Evolutionary conservation across 129 eudicot genomes (phyloP).

Genomic region (Chrysanthemum makinoi): DNA sequence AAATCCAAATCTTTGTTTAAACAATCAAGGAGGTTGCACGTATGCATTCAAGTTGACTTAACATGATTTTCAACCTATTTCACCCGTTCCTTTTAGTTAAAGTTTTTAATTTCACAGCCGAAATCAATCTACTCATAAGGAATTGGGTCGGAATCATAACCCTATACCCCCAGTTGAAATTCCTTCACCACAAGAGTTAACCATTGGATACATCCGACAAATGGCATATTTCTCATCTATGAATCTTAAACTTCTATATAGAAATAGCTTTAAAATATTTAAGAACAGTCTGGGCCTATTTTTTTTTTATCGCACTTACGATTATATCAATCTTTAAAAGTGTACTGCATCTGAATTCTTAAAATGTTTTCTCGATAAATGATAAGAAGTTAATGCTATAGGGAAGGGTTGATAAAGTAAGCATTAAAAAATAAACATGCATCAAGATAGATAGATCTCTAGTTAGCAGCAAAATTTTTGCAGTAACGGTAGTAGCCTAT

Average conservation of each 20-base stretch:
- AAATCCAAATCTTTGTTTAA: neutral
- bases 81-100: neutral
- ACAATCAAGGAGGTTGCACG: neutral
- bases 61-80: neutral
- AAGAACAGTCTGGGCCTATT: neutral
- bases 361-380: neutral
- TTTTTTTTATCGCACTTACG: neutral
- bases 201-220: neutral
- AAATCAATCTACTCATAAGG: neutral
- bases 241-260: conserved; percentile 6
- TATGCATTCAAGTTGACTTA: neutral
- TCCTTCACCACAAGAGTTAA: neutral
- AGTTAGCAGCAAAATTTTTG: neutral
- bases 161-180: neutral
- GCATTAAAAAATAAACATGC: neutral
- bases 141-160: neutral
- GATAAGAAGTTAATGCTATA: neutral
- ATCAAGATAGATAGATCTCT: neutral
- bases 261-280: neutral
- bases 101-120: neutral
- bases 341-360: neutral
- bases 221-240: neutral
- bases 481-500: neutral
- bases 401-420: neutral
- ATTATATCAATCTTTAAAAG: neutral